Evolutionary conservation across 495 filamentous ascomycete genomes (phyloP).

Genomic region (Penicillium parvum): DNA sequence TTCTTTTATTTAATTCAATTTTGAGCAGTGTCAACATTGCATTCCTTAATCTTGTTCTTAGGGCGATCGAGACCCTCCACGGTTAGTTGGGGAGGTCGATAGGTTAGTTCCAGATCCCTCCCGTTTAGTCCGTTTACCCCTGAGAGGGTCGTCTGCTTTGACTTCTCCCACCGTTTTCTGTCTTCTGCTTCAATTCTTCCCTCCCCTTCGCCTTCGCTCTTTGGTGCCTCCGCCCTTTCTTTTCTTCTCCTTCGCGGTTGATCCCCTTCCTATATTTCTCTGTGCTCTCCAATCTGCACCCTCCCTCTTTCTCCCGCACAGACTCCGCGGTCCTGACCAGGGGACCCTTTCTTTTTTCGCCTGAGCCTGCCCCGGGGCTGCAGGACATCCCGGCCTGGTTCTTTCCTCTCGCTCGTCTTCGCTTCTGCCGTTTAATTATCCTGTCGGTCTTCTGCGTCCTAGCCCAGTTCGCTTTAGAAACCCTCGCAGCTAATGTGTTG

Average conservation of each 20-base stretch:
- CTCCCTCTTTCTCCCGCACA: slow-evolving; percentile 10
- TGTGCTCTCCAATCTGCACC: neutral
- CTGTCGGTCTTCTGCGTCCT: slow-evolving; percentile 15
- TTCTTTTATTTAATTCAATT: neutral
- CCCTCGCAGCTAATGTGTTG: slow-evolving; percentile 8
- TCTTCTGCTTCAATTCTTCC: neutral
- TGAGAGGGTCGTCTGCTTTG: too few species aligned
- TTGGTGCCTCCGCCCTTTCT: neutral
- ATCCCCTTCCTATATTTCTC: neutral
- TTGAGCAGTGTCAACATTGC: neutral
- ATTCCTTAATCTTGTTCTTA: neutral
- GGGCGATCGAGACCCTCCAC: slow-evolving; percentile 15
- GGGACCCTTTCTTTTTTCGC: slow-evolving; percentile 15
- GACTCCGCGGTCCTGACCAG: slow-evolving; percentile 6
- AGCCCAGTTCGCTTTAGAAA: slow-evolving; percentile 13
- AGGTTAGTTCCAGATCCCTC: neutral
- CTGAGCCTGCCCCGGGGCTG: slow-evolving; percentile 28
- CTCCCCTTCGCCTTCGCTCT: neutral
- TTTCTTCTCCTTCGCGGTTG: neutral
- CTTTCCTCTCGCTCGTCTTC: slow-evolving; percentile 6
- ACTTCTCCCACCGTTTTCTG: neutral
- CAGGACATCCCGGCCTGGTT: slow-evolving; percentile 36
- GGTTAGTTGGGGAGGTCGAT: too few species aligned
- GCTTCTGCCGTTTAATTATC: slow-evolving; percentile 5
- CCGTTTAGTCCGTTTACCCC: slow-evolving; percentile 2